Evolutionary conservation across 225 moss, liverwort and hornwort genomes (phyloP).

Genomic region (Pseudisothecium myosuroides): DNA sequence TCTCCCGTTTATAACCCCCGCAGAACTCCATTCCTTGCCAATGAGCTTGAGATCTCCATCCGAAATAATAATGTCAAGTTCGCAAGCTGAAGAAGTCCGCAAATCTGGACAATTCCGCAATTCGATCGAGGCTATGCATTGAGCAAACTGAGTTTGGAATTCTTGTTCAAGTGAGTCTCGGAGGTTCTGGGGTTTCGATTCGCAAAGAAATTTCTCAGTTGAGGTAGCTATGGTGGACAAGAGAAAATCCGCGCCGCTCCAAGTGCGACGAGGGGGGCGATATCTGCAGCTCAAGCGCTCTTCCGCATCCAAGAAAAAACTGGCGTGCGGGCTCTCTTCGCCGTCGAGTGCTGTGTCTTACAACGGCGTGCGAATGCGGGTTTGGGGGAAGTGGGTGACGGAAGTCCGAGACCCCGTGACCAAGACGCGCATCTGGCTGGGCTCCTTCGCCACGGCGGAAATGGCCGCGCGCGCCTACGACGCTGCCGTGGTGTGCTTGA

Average conservation of each 20-base stretch:
- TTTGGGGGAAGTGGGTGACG: slow-evolving; percentile 46
- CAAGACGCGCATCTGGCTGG: slow-evolving; percentile 37
- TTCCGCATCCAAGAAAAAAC: neutral
- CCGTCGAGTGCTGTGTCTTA: neutral
- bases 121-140: neutral
- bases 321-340: neutral
- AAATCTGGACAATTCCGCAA: no score
- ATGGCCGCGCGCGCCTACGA: slow-evolving; percentile 46
- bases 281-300: neutral
- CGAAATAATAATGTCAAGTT: neutral
- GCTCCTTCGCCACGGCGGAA: slow-evolving; percentile 29
- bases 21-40: neutral
- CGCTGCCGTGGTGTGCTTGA: slow-evolving; percentile 33
- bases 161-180: no score
- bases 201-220: no score
- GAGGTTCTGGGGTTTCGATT: neutral
- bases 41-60: neutral
- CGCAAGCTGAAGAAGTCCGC: no score
- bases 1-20: neutral
- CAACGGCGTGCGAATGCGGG: slow-evolving; percentile 39
- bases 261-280: neutral
- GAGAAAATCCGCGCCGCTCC: neutral
- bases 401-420: slow-evolving; percentile 28
- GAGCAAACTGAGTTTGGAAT: neutral
- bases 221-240: slow-evolving; percentile 19